These are phyloP conservation scores for Trichoderma atrobrunneum DNA, from an alignment of 2,329 filamentous ascomycete species.

Conservation along the genomic window DNA sequence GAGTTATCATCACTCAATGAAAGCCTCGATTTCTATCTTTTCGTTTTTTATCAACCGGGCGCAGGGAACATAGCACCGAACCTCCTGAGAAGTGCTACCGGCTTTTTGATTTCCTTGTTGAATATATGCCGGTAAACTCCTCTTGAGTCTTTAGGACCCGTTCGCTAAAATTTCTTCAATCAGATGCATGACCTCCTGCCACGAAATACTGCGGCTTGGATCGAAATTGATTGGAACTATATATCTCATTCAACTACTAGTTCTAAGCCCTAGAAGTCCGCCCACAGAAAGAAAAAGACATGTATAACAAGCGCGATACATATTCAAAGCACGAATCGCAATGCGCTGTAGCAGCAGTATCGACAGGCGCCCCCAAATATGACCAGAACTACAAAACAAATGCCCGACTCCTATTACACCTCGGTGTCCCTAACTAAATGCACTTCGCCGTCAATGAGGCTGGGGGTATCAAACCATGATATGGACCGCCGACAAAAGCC, in stretches of 20 bases:
- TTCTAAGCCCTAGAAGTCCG: conserved; percentile 17
- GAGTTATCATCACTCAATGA: not conserved
- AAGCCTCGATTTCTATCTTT: not conserved
- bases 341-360: conserved; percentile 13
- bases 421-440: conserved; percentile 19
- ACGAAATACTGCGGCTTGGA: not conserved
- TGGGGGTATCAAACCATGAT: conserved; percentile 23
- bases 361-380: conserved; percentile 13
- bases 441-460: conserved; percentile 17
- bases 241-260: conserved; percentile 5
- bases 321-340: conserved; percentile 17
- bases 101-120: conserved; percentile 11
- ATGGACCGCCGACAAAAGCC: conserved; percentile 21
- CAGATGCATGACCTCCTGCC: conserved; percentile 5
- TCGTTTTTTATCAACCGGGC: not conserved
- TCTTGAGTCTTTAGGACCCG: conserved; percentile 10
- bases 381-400: conserved; percentile 19
- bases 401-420: conserved; percentile 21
- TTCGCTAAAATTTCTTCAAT: conserved; percentile 22
- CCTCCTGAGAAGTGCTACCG: conserved; percentile 1
- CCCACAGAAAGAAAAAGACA: conserved; percentile 9
- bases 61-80: not conserved
- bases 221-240: not conserved
- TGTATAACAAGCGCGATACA: conserved; percentile 17
- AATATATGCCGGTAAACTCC: conserved; percentile 21